Base-by-base conservation (phyloP, 2,329 filamentous ascomycete species). In the Dactylellina drechsleri region DNA sequence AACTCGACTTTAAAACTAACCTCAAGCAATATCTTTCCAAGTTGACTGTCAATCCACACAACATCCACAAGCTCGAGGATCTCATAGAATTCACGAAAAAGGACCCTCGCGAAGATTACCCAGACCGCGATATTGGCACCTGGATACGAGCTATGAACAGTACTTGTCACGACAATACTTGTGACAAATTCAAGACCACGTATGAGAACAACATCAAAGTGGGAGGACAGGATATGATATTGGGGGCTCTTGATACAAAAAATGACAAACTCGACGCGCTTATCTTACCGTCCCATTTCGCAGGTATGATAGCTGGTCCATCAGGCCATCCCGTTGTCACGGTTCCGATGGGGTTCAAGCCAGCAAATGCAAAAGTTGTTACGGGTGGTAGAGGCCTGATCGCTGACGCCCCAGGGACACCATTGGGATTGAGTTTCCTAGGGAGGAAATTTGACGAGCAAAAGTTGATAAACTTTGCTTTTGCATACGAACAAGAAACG, bases 401-500 rank as follows among this genome's bases (percentile, higher is more conserved):
- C 4, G 15, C 7, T 13, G 52, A 58, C 18, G 62, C 40, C 12
- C 62, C 62, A 20, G 31, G 31, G 18, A 13, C 47, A 20, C 62
- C 62, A 3, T 40, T 66, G 4, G 62, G 62, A 16, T 15, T 66
- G 10, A 40, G 52, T 26, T 49, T 66, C 28, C 15, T 66, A 7
- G 62, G 62, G 1, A 43, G 62, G 16, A 56, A 28, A 43, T 66
- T 66, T 36, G 62, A 66, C 40, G 62, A 66, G 43, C 43, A 66
- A 7, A 66, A 54, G 61, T 61, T 73, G 54, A 59, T 73, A 4
- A 66, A 65, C 45, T 20, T 60, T 18, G 68, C 68, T 12, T 73
- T 47, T 43, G 68, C 68, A 10, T 73, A 20, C 18, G 68, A 73
- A 26, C 68, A 73, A 59, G 62, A 60, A 61, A 73, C 68, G 4